Base-by-base conservation (phyloP, 352 stramenopile species). In the Globisporangium recalcitrans region DNA sequence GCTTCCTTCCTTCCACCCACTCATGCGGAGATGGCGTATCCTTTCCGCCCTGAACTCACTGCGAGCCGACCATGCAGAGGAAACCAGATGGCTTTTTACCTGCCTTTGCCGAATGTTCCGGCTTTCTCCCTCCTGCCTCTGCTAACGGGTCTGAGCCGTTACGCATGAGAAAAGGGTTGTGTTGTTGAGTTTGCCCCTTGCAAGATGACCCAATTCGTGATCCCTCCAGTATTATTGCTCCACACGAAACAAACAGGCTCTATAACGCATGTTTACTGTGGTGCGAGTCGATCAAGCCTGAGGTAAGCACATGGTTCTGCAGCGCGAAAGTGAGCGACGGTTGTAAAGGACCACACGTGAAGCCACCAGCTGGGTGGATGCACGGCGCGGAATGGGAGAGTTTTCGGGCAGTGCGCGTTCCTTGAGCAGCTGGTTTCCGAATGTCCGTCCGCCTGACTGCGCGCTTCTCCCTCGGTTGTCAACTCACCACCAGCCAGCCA, bases 91-190 rank as follows among this genome's bases (percentile, higher is more conserved):
- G 16, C 24, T 36, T 38, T 26, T n/a, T 29, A 53, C 62, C 57
- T 49, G 54, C 54, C 62, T 67, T 62, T 67, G 62, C 62, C 36
- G 48, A 53, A 22, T 42, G 38, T 32, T 42, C 55, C 40, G 55
- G 55, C 55, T 61, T 61, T 61, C 40, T 61, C 40, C 54, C 27
- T 32, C 10, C 4, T 14, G 7, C n/a, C 42, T 52, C 31, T 13
- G 21, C 11, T 61, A 61, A 49, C 9, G 11, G 27, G 13, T 9
- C 14, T 0, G 14, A 40, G 8, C 9, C 2, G 40, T 27, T 44
- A 61, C 16, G 8, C 7, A 22, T 4, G 19, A 11, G 32, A 53
- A 31, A 44, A 0, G 53, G 55, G 38, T 0, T 52, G 7, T 49
- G n/a, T 49, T 48, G 32, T 4, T 31, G 34, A 32, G 9, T 29